Evolutionary conservation across 352 stramenopile genomes (phyloP), one percentile per base, ranked within the genome.

Genomic region (Pythium utonaiense): DNA sequence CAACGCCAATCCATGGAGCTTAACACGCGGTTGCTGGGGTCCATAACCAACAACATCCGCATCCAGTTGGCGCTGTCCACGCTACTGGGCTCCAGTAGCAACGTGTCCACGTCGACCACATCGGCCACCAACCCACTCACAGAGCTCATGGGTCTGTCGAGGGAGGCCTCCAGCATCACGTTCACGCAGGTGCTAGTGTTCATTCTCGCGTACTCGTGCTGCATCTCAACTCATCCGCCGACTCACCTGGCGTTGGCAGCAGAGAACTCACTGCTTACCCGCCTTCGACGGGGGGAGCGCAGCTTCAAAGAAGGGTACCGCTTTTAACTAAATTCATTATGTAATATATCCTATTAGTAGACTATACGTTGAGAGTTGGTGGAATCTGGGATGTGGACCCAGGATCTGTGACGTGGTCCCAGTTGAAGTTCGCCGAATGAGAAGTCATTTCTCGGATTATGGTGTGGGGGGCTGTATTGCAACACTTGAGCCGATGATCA

Each of bases 21-120:
- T 10, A 67, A 86, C 27, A 45, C 65, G 1, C 53, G 42, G 12
- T 54, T 88, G 16, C 44, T 89, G 17, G 55, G 61, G 21, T 66
- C 69, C 0, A 33, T 85, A 52, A 59, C 80, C 25, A 66, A 81
- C 36, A 77, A 89, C 50, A 57, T 72, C 3, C 69, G 83, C 16
- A 77, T 89, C 24, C 22, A 69, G 49, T 48, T 47, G 61, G 70
- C 57, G 57, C 55, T 17, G 3, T 38, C 31, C 51, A 65, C 8
- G 30, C 53, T 25, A 52, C 61, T 58, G 30, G 64, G 36, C 50
- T n/a, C 6, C 57, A 38, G 31, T 67, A 21, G 24, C 13, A 69
- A 69, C 54, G 21, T 25, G 0, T 57, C 54, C 6, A 33, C 31
- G 12, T n/a, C n/a, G n/a, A n/a, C n/a, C n/a, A n/a, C n/a, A n/a